Percentiles rank a stretch among this genome's conserved stretches.
Evolutionary conservation across 2,329 filamentous ascomycete genomes (phyloP).

Genomic region (Fusarium tuaranense): DNA sequence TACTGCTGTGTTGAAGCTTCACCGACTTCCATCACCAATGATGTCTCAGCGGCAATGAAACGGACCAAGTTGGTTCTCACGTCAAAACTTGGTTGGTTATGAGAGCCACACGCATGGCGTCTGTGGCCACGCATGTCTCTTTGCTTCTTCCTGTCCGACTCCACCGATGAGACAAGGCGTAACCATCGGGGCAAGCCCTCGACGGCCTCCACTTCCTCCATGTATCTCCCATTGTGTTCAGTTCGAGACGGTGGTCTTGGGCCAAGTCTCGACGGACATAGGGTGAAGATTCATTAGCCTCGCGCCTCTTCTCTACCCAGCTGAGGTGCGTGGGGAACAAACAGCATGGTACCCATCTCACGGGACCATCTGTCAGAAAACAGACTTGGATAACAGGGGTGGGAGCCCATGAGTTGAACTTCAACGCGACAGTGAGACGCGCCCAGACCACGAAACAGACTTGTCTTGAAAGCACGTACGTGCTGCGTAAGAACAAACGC

Average conservation of each 20-base stretch:
- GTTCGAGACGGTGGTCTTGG: constrained; percentile 21
- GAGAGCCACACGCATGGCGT: constrained; percentile 19
- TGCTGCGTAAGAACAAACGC: not conserved
- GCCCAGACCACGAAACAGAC: not conserved
- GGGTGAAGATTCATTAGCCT: constrained; percentile 31
- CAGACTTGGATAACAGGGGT: not conserved
- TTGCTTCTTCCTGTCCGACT: constrained; percentile 23
- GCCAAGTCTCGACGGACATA: constrained; percentile 9
- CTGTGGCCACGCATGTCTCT: constrained; percentile 8
- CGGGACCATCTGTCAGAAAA: constrained; percentile 5
- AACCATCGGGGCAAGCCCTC: constrained; percentile 1
- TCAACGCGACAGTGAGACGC: not conserved
- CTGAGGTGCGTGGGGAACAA: constrained; percentile 13
- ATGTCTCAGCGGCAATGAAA: constrained; percentile 3
- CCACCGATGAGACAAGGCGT: constrained; percentile 24
- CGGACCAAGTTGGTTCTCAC: not conserved
- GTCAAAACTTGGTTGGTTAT: constrained; percentile 8
- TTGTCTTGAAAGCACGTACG: not conserved
- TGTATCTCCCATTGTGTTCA: constrained; percentile 10
- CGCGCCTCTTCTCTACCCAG: constrained; percentile 20
- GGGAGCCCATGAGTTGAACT: not conserved
- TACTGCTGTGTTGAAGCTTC: not conserved
- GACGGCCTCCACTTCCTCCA: constrained; percentile 2
- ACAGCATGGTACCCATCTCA: constrained; percentile 17
- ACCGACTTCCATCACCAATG: constrained; percentile 4